Evolutionary conservation across 225 moss, liverwort and hornwort species (phyloP), one percentile per base, ranked within the genome.

Genomic region (Thuidium tamariscinum): DNA sequence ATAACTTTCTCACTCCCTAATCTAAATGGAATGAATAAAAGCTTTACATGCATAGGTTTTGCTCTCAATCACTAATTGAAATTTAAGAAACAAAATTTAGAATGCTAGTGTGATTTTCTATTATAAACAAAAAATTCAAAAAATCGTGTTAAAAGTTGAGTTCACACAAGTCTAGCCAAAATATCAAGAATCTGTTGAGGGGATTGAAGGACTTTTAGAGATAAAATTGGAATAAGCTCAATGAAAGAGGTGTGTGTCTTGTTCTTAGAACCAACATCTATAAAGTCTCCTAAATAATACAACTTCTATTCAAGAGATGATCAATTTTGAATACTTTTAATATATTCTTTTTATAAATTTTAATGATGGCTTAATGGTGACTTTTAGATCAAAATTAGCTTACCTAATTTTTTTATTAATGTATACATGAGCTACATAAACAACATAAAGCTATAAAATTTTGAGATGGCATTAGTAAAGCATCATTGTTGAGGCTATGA

Each of bases 401-500:
- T 14, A 4, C 1, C 8, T 25, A 25, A 25, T 39, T 69, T n/a
- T 15, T 25, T 1, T 8, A 41, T 15, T 15, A 3, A 26, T 2
- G 14, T 4, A 25, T 69, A 13, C 13, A 13, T 3, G 13, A 4
- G 0, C 7, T 39, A 37, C 23, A 12, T 20, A n/a, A 3, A 65
- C 65, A n/a, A 65, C 0, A 3, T 20, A 36, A 66, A 66, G 19
- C 4, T 7, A 19, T 65, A 1, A n/a, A 25, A 34, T 34, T 64
- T 64, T 64, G 34, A 17, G 18, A 9, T 34, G 34, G 18, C 1
- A 34, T 9, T 1, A 9, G 18, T 18, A 34, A 34, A 37, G 13
- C 2, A 0, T 7, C 7, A 22, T 39, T 39, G 7, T 0, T 8
- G 0, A 23, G 2, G 14, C 4, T 4, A 41, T 25, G 14, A 25